Evolutionary conservation across 1,284 basidiomycete genomes (phyloP).

Genomic region (Sanghuangporus weigelae): DNA sequence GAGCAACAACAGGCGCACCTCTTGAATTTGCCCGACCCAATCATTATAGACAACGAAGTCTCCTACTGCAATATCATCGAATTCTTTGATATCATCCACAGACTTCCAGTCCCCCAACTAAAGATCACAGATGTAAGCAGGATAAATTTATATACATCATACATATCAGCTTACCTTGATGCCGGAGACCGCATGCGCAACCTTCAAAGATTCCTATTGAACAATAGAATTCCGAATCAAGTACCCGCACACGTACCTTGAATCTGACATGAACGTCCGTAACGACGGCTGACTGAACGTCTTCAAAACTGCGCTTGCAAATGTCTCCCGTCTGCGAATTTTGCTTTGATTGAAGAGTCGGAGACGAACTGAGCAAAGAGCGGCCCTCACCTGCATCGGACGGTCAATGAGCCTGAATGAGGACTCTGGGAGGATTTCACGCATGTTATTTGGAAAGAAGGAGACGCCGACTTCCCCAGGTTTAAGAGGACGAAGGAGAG

Average conservation of each 20-base stretch:
- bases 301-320: conserved; percentile 74
- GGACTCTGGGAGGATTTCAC: conserved; percentile 70
- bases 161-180: conserved; percentile 27
- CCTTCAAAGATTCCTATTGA: conserved; percentile 11
- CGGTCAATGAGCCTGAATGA: conserved; percentile 76
- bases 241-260: conserved; percentile 22
- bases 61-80: conserved; percentile 62
- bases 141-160: not conserved
- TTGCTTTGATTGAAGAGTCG: not conserved
- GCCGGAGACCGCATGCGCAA: conserved; percentile 74
- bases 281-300: conserved; percentile 77
- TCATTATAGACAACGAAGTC: conserved; percentile 80
- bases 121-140: not conserved
- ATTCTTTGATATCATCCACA: conserved; percentile 53
- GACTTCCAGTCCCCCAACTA: conserved; percentile 59
- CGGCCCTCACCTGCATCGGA: conserved; percentile 54
- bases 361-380: not conserved
- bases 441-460: conserved; percentile 51
- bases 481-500: conserved; percentile 69
- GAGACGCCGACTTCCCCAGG: conserved; percentile 82
- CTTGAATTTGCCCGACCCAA: conserved; percentile 84
- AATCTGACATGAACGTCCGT: conserved; percentile 56
- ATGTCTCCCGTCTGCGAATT: conserved; percentile 47
- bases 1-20: conserved; percentile 9
- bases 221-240: not conserved